A percentile compares a stretch with the other conserved stretches of the same genome.
These are phyloP conservation scores for Starmera amethionina DNA, from an alignment of 805 yeast genomes.

Conservation along the genomic window DNA sequence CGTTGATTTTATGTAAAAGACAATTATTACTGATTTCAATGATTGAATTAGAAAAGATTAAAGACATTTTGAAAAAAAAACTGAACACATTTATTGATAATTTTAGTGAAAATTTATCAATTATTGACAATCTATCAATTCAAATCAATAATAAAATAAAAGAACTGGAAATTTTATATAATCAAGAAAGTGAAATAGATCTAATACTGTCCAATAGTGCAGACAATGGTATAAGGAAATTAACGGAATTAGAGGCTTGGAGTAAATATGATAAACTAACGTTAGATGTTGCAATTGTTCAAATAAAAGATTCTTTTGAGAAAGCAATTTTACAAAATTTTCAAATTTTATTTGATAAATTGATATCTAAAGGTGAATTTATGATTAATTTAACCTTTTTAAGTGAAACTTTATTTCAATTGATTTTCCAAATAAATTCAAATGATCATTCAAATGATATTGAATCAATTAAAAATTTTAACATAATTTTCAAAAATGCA, in stretches of 20 bases:
- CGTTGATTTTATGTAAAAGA: conserved; percentile 28
- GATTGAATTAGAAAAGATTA: conserved; percentile 24
- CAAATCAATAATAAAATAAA: conserved; percentile 35
- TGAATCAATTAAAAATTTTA: conserved; percentile 8
- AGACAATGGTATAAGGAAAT: conserved; percentile 31
- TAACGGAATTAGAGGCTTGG: conserved; percentile 53
- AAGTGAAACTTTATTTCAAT: conserved; percentile 7
- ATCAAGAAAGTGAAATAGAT: conserved; percentile 42
- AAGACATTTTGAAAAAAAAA: conserved; percentile 12
- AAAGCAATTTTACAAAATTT: conserved; percentile 47
- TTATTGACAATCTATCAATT: conserved; percentile 24
- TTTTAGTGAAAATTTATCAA: conserved; percentile 12
- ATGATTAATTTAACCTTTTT: conserved; percentile 13
- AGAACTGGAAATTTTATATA: conserved; percentile 41
- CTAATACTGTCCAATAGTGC: conserved; percentile 36
- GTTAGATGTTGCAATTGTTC: conserved; percentile 30
- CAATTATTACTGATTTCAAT: conserved; percentile 32
- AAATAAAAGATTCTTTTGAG: conserved; percentile 39
- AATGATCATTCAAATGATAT: conserved; percentile 2
- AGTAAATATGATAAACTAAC: conserved; percentile 29
- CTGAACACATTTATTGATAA: conserved; percentile 12
- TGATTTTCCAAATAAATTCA: conserved; percentile 4
- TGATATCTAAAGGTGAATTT: conserved; percentile 21
- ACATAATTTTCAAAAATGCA: conserved; percentile 14
- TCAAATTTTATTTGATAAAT: conserved; percentile 43